These are phyloP conservation scores for Phlyctochytrium bullatum DNA, from an alignment of 192 early-diverging fungal species.

Conservation along the genomic window DNA sequence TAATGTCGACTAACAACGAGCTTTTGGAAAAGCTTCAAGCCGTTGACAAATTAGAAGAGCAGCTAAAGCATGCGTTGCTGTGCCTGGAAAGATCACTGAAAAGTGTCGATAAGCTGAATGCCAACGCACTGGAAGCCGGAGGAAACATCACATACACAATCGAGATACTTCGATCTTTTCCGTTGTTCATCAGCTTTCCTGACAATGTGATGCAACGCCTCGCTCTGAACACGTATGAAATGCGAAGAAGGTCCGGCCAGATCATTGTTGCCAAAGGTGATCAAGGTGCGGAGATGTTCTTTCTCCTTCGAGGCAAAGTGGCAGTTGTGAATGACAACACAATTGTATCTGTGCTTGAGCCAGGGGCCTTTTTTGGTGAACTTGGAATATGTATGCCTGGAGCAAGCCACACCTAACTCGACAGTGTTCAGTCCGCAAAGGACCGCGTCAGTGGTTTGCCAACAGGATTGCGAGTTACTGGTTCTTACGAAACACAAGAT, in stretches of 20 bases:
- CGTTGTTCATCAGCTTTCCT: conserved; percentile 40
- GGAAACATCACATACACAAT: too few relatives aligned
- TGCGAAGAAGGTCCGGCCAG: conserved; percentile 28
- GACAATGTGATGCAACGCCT: conserved; percentile 25
- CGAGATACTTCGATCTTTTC: conserved; percentile 27
- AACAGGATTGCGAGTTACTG: conserved; percentile 31
- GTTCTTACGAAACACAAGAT: conserved; percentile 44
- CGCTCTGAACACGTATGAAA: conserved; percentile 17
- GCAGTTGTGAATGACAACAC: conserved; percentile 20
- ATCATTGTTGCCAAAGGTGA: conserved; percentile 41
- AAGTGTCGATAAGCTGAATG: too few relatives aligned
- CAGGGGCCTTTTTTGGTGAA: conserved; percentile 37
- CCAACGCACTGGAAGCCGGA: too few relatives aligned
- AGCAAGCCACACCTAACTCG: neutral
- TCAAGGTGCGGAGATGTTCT: conserved; percentile 41
- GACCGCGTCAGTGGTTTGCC: conserved; percentile 35
- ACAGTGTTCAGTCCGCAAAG: conserved; percentile 31
- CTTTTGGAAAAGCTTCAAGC: too few relatives aligned
- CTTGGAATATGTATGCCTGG: conserved; percentile 27
- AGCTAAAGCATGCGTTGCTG: too few relatives aligned
- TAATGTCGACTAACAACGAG: too few relatives aligned
- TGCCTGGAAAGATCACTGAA: too few relatives aligned
- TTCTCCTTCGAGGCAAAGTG: conserved; percentile 35
- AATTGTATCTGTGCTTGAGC: conserved; percentile 14
- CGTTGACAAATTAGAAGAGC: too few relatives aligned